Evolutionary conservation across 2,329 filamentous ascomycete species (phyloP), one percentile per base, ranked within the genome.

Genomic region (Hortaea werneckii): DNA sequence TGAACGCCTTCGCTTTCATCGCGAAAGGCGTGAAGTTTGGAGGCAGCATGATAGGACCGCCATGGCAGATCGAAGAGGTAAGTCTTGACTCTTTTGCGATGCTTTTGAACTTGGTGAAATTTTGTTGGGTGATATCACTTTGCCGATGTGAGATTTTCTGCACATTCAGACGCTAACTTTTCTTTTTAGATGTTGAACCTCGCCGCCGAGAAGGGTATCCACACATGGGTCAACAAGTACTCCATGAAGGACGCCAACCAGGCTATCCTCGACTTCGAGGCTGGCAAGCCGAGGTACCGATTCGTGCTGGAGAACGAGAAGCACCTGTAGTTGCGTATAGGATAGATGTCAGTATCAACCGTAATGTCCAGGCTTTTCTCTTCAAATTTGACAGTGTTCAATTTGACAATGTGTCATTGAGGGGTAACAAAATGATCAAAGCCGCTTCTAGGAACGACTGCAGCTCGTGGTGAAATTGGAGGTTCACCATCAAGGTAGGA

Each of bases 151-250:
- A 20, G 20, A 20, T 20, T 20, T 20, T 20, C 20, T 20, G 20
- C 20, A 20, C 20, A 20, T 20, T 20, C 20, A 20, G 20, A 20
- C 4, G 20, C 20, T 20, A 20, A 20, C 20, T 20, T 20, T 20
- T 2, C 32, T 9, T 35, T n/a, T 9, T 4, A 45, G 54, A 83
- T 83, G 79, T 55, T 83, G 46, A 53, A 74, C 46, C 70, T 83
- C 47, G 79, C 75, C 6, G 77, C 69, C 0, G 72, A 79, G 44
- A 75, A 80, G 63, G 70, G 72, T 6, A 65, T 83, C 34, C 71
- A 75, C 63, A 71, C 78, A 1, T 78, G 76, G 74, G 74, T 87
- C 34, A 77, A 87, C 69, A 71, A 71, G 59, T 67, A 74, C 32
- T 69, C 73, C 0, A 70, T 83, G 70, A 74, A 71, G 59, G 72